Evolutionary conservation across 2,329 filamentous ascomycete species (phyloP).

Genomic region (Scopulariopsis brevicaulis): DNA sequence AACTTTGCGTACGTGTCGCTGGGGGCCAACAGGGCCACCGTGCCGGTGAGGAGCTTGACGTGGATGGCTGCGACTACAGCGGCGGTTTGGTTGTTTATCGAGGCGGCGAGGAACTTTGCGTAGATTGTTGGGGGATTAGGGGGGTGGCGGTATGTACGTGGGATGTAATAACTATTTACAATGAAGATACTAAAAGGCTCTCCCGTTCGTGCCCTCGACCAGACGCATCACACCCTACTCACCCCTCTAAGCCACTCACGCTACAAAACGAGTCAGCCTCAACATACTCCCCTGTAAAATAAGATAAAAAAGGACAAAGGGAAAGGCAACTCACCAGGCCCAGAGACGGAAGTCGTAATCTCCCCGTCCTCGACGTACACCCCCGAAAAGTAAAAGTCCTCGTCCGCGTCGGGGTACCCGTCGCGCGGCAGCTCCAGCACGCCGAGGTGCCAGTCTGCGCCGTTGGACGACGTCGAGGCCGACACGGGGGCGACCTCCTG

Average conservation of each 20-base stretch:
- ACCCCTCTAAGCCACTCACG: neutral
- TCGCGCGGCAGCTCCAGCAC: constrained; percentile 51
- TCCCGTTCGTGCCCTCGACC: too few relatives aligned
- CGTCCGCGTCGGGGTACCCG: constrained; percentile 38
- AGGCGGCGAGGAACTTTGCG: constrained; percentile 14
- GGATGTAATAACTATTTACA: neutral
- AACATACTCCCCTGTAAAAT: neutral
- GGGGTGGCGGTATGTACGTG: too few relatives aligned
- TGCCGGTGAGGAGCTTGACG: constrained; percentile 21
- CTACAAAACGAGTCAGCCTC: neutral
- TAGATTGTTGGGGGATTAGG: neutral
- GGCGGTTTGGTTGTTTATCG: constrained; percentile 25
- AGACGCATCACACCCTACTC: neutral
- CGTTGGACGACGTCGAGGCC: constrained; percentile 52
- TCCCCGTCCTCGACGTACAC: constrained; percentile 50
- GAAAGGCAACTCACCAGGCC: constrained; percentile 2
- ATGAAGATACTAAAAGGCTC: neutral
- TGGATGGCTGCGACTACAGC: constrained; percentile 23
- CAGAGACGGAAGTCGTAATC: constrained; percentile 18
- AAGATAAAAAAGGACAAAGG: neutral
- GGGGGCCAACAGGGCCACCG: constrained; percentile 25
- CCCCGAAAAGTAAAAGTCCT: constrained; percentile 63
- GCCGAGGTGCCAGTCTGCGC: constrained; percentile 62
- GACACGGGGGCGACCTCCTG: constrained; percentile 49
- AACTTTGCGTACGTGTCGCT: constrained; percentile 30